These are phyloP conservation scores for Adansonia grandidieri DNA, from an alignment of 441 rosid genomes.

Conservation along the genomic window DNA sequence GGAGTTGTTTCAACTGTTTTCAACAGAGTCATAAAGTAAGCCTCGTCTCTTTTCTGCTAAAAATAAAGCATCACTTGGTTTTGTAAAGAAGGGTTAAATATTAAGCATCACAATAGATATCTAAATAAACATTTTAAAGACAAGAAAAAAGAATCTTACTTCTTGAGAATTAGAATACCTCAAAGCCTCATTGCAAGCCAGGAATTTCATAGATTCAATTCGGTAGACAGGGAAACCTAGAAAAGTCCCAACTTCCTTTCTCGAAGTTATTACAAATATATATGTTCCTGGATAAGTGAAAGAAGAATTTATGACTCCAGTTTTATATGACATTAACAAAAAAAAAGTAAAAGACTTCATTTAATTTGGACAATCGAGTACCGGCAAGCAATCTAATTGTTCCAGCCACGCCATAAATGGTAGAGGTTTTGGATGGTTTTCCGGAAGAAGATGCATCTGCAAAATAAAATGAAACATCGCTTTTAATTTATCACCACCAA, in stretches of 20 bases:
- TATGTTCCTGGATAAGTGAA: conserved; percentile 60
- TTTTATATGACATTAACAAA: conserved; percentile 4
- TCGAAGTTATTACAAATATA: conserved; percentile 74
- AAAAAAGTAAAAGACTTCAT: conserved; percentile 6
- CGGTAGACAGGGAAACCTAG: conserved; percentile 75
- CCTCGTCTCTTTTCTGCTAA: conserved; percentile 83
- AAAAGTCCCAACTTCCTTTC: conserved; percentile 69
- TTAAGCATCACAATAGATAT: conserved; percentile 17
- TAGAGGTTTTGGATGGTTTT: conserved; percentile 53
- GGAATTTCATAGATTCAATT: conserved; percentile 73
- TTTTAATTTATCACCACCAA: background rate
- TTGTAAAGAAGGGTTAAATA: conserved; percentile 14
- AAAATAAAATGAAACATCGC: conserved; percentile 8
- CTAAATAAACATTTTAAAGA: conserved; percentile 11
- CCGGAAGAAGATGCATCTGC: conserved; percentile 54
- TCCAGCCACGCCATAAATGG: conserved; percentile 81
- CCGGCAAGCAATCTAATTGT: conserved; percentile 88
- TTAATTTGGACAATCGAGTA: conserved; percentile 30
- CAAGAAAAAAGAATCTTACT: conserved; percentile 45
- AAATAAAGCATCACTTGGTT: conserved; percentile 14
- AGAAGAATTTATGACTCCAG: conserved; percentile 7
- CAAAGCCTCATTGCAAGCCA: conserved; percentile 76
- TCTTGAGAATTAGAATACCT: conserved; percentile 74
- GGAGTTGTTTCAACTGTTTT: conserved; percentile 79
- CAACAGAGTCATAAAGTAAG: conserved; percentile 76